Percentiles rank a stretch among this genome's conserved stretches.
phyloP scores from a whole-genome alignment of 257 asterid genomes.

The Petunia axillaris region DNA sequence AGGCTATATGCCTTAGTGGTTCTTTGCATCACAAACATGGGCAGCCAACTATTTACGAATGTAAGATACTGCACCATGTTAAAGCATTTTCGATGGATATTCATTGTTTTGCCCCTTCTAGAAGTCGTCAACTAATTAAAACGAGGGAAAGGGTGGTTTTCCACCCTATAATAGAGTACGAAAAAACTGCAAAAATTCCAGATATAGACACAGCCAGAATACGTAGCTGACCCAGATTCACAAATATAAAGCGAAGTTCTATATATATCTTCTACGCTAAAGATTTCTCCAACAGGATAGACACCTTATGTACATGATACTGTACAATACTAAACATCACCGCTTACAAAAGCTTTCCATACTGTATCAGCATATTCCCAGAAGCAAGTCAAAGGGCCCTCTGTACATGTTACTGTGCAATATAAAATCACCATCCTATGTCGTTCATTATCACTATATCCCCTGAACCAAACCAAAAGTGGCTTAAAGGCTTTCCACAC shows the following conservation, averaged over 20 bases:
- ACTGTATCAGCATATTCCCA: background rate
- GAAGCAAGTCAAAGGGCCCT: constrained; percentile 16
- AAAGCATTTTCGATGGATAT: background rate
- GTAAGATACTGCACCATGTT: background rate
- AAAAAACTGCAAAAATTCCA: constrained; percentile 13
- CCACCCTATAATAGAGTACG: background rate
- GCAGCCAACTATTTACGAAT: background rate
- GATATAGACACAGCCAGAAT: background rate
- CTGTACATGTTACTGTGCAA: constrained; percentile 11
- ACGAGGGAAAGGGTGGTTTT: background rate
- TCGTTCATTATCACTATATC: background rate
- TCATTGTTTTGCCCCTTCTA: background rate
- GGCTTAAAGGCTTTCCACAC: constrained; percentile 7
- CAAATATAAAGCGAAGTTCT: constrained; percentile 13
- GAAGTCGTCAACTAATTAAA: background rate
- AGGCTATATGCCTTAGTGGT: background rate
- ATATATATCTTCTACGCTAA: constrained; percentile 10
- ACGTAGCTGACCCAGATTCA: constrained; percentile 17
- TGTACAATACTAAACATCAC: background rate
- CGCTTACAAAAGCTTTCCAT: background rate
- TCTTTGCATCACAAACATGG: background rate
- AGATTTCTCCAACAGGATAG: background rate
- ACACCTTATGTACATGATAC: constrained; percentile 11
- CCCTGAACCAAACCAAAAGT: constrained; percentile 9
- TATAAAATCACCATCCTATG: background rate